Evolutionary conservation across 495 filamentous ascomycete genomes (phyloP).

Genomic region (Cercophora newfieldiana): DNA sequence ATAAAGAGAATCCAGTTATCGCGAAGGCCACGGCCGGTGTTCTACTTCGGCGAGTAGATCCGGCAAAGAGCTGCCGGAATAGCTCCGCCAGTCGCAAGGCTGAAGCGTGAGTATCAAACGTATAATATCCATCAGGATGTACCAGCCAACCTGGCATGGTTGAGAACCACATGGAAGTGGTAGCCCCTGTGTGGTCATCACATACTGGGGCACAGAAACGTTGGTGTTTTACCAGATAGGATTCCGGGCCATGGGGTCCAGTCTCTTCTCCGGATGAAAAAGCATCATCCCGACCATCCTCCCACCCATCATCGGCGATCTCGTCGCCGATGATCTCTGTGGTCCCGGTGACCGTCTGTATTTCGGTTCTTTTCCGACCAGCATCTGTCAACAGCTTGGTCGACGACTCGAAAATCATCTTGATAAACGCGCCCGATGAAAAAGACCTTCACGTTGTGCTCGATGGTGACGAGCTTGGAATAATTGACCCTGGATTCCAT

Average conservation of each 20-base stretch:
- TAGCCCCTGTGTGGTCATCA: background rate
- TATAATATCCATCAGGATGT: slow-evolving; percentile 8
- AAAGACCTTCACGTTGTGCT: slow-evolving; percentile 50
- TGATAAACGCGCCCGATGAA: slow-evolving; percentile 43
- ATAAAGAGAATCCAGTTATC: too few relatives aligned
- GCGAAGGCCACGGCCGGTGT: background rate
- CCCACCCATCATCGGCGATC: background rate
- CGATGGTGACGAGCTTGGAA: slow-evolving; percentile 47
- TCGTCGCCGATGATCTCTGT: background rate
- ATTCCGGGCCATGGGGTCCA: background rate
- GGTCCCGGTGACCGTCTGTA: background rate
- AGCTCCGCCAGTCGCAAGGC: slow-evolving; percentile 1
- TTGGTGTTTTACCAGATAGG: background rate
- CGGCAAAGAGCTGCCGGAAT: background rate
- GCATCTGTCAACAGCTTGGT: slow-evolving; percentile 44
- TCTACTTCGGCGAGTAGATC: background rate
- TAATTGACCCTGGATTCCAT: slow-evolving; percentile 50
- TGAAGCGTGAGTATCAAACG: background rate
- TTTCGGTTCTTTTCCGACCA: slow-evolving; percentile 44
- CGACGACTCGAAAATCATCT: slow-evolving; percentile 38
- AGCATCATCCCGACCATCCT: too few relatives aligned
- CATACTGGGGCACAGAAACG: background rate
- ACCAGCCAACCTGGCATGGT: background rate
- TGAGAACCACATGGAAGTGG: background rate
- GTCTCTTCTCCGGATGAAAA: background rate